Evolutionary conservation across 441 rosid genomes (phyloP), one percentile per base, ranked within the genome.

Genomic region (Aquilaria agallochum): DNA sequence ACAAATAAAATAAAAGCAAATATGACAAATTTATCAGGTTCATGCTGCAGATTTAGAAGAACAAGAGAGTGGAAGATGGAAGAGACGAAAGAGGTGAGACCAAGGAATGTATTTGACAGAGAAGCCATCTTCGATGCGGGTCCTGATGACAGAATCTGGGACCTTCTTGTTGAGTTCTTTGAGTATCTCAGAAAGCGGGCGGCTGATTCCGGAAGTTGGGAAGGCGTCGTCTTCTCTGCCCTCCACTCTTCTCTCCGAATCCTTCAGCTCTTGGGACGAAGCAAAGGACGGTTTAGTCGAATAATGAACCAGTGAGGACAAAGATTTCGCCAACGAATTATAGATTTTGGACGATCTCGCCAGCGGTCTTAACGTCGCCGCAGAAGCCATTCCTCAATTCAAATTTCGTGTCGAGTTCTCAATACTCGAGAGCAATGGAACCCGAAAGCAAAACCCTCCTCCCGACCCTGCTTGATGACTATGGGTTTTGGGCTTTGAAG

Each of bases 121-220:
- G 70, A 72, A 79, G 48, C 86, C 92, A 72, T 85, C 89, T 65
- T 83, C 90, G 6, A 65, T 55, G n/a, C 95, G 88, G 20, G 68
- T 72, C 57, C 65, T 64, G 59, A 87, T 50, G 53, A 88, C 82
- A 27, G 86, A 72, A 66, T 84, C 90, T 11, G 97, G 97, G 68
- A 90, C 88, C 67, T 78, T 86, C 76, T 85, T 87, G 83, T 87
- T 83, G 58, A 90, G 90, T 59, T 87, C 89, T 56, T 80, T 83
- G 60, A 90, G 92, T 69, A 90, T 74, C 70, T 84, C 87, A 4
- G 89, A 53, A 45, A 90, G 83, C 1, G 93, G 96, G 47, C 95
- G 68, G 69, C 90, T 78, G 71, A 86, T 79, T 63, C 94, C 93
- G 27, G 96, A 80, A 3, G 91, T 86, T 15, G 87, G 93, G 9